Base-by-base conservation (phyloP, 352 stramenopile species). In the Saprolegnia parasitica region DNA sequence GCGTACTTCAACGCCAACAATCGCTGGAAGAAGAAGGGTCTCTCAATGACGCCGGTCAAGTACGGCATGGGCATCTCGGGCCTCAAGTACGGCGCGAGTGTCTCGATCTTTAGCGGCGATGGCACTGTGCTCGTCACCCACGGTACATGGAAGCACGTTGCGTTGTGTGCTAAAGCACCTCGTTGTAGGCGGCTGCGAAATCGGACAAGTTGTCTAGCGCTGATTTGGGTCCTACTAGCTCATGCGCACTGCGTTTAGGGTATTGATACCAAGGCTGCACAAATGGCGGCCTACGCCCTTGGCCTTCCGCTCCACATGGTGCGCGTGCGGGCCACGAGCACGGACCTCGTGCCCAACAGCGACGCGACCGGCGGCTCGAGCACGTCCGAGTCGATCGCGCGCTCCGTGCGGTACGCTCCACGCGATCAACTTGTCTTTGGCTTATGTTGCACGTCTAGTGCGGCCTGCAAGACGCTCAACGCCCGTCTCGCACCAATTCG, bases 31-130 rank as follows among this genome's bases (percentile, higher is more conserved):
- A 87, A 87, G 45, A 61, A 74, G 2, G 79, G 79, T 16, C 71
- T 95, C 47, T 72, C 78, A 24, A 71, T 91, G 35, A 80, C 83
- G 40, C 87, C 90, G 18, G 91, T 88, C 5, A 90, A 88, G 65
- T 89, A 86, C 66, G 72, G 67, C 21, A 84, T 84, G 52, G 49
- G 65, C 32, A 66, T 73, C 40, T 68, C 65, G 10, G 71, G 72
- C 11, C 72, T 74, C 18, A 73, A 77, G 24, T 72, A 83, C 24
- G 74, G 72, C 35, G 67, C 79, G 6, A 70, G 73, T 8, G 67
- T 88, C 35, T 79, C 76, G 29, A 71, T 90, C 13, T 86, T 79
- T 67, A 65, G 72, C 0, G 72, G 70, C 15, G 83, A 88, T 52
- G 79, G 81, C 5, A 76, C 56, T 21, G 73, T 86, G 5, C 61